phyloP scores from a whole-genome alignment of 495 filamentous ascomycete genomes.

The Penicillium daleae region DNA sequence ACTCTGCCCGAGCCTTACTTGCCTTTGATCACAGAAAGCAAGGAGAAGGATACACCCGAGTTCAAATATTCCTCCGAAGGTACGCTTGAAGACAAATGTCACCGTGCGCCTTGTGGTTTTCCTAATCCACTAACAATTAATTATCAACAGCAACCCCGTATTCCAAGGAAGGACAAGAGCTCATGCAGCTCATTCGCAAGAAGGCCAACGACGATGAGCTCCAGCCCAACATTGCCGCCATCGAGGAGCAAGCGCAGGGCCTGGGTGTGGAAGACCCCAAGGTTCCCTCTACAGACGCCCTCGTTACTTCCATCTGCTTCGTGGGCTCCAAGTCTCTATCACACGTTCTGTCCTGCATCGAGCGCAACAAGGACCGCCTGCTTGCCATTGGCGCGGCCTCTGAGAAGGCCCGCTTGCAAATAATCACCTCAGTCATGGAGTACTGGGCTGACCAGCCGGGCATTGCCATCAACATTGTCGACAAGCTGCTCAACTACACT shows the following conservation, averaged over 20 bases:
- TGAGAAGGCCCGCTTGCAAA: constrained; percentile 76
- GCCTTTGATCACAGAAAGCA: constrained; percentile 76
- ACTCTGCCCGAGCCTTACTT: constrained; percentile 88
- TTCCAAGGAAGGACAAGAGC: constrained; percentile 74
- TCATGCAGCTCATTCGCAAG: constrained; percentile 76
- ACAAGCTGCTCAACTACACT: constrained; percentile 97
- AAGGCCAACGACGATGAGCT: constrained; percentile 85
- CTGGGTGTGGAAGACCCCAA: constrained; percentile 70
- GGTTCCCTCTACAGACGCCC: constrained; percentile 85
- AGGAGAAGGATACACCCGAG: constrained; percentile 90
- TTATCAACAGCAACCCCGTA: constrained; percentile 70
- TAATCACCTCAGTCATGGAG: constrained; percentile 84
- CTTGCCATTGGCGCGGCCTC: constrained; percentile 75
- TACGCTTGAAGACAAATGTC: constrained; percentile 45
- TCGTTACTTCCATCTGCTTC: constrained; percentile 88
- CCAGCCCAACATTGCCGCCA: constrained; percentile 71
- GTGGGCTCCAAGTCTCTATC: constrained; percentile 94
- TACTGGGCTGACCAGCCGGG: constrained; percentile 96
- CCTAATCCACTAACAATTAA: constrained; percentile 1
- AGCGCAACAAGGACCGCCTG: constrained; percentile 91
- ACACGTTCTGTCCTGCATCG: constrained; percentile 93
- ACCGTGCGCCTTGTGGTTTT: neutral
- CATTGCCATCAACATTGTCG: constrained; percentile 88
- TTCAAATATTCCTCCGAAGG: constrained; percentile 87
- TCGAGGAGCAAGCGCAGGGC: constrained; percentile 73